Evolutionary conservation across 441 rosid species (phyloP), one percentile per base, ranked within the genome.

Genomic region (Isatis lusitanica): DNA sequence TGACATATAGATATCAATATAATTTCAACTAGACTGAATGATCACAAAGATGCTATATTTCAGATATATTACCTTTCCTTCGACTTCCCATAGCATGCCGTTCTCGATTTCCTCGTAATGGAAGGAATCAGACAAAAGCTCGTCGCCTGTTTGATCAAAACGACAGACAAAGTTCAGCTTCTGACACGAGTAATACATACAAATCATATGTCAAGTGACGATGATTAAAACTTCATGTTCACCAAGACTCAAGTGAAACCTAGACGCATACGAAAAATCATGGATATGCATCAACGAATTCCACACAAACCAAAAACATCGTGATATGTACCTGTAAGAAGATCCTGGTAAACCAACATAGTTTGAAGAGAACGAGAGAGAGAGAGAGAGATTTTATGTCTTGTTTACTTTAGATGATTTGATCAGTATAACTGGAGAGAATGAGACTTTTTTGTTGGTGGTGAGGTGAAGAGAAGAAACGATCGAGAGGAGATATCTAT

Each of bases 261-360:
- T 9, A 38, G 1, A 63, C 57, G 1, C 7, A 7, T 21, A 38
- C 24, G 26, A 24, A 40, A 40, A 56, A 24, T 26, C 50, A 2
- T 26, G 9, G 13, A 26, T 15, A 31, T 31, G 24, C 24, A 5
- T 31, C 13, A 66, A 35, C 13, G 7, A 30, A 15, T 6, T 3
- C 33, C 2, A 21, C 31, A 21, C 24, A 28, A 15, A 55, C 63
- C 30, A 16, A 6, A 55, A 52, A 6, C 13, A 55, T 50, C 17
- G 3, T 65, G 40, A 2, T 28, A 8, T 0, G 35, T 79, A 90
- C 98, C 89, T 55, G 87, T 70, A 66, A 90, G 83, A 40, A 85
- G 80, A 88, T 90, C 91, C 68, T 93, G 91, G 61, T 93, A 93
- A 65, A 93, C 90, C 86, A 90, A 84, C 97, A 90, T 90, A n/a